Conservation (phyloP, 2,329 filamentous ascomycete species). For the Aspergillus pseudonomiae region DNA sequence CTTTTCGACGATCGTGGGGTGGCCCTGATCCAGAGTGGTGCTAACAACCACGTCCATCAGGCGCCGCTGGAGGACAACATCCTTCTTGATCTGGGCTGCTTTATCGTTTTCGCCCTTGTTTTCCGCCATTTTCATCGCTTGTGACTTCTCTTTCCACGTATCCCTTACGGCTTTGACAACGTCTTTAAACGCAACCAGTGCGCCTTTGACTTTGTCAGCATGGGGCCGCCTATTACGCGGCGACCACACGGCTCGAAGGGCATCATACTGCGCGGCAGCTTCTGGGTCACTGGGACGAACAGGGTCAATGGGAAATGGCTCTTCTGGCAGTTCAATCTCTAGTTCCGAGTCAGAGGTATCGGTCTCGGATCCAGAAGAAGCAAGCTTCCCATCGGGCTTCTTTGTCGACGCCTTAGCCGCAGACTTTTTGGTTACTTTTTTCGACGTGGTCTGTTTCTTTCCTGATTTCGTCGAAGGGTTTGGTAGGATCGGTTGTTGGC, state of each 20-base stretch:
- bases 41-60: constrained; percentile 56
- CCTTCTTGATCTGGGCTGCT: constrained; percentile 57
- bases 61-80: constrained; percentile 61
- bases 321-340: constrained; percentile 55
- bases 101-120: constrained; percentile 59
- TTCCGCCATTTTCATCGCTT: constrained; percentile 60
- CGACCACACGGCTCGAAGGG: constrained; percentile 64
- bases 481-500: constrained; percentile 15
- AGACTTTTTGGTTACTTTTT: constrained; percentile 30
- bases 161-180: constrained; percentile 63
- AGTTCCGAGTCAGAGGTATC: constrained; percentile 55
- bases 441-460: constrained; percentile 25
- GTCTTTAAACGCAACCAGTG: constrained; percentile 61
- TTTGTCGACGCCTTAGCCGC: constrained; percentile 27
- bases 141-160: constrained; percentile 62
- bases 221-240: constrained; percentile 54
- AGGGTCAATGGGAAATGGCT: constrained; percentile 58
- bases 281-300: constrained; percentile 56
- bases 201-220: constrained; percentile 56
- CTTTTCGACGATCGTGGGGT: constrained; percentile 53
- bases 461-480: constrained; percentile 20
- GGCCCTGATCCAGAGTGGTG: constrained; percentile 47
- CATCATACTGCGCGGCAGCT: constrained; percentile 60
- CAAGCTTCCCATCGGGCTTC: constrained; percentile 33
- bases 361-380: constrained; percentile 52